phyloP scores from a whole-genome alignment of 257 asterid species.

The Nyctanthes arbortristis region DNA sequence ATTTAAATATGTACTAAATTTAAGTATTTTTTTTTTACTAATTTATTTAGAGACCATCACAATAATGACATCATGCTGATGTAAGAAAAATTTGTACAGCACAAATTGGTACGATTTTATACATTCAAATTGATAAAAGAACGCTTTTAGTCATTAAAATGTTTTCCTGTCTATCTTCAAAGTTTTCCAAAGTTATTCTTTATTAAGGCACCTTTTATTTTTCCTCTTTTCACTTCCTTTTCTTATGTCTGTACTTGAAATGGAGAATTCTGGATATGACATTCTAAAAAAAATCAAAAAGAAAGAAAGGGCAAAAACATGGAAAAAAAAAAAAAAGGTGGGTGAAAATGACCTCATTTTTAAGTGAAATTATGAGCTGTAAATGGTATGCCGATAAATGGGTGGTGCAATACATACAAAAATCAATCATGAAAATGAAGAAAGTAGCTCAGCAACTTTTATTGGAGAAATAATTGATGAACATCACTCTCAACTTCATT shows the following conservation, averaged over 20 bases:
- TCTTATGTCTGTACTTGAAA: background rate
- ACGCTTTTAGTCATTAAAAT: background rate
- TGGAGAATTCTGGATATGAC: no score
- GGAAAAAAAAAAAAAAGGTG: no score
- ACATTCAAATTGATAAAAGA: background rate
- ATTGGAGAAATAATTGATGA: slow-evolving; percentile 1
- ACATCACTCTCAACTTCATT: slow-evolving; percentile 7
- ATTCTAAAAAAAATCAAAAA: no score
- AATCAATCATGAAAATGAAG: slow-evolving; percentile 1
- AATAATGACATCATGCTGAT: background rate
- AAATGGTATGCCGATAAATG: background rate
- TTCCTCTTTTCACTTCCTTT: background rate
- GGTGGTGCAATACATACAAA: background rate
- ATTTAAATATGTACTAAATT: background rate
- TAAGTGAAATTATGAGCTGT: background rate
- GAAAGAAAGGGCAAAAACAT: no score
- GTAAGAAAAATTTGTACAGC: background rate
- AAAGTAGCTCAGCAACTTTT: slow-evolving; percentile 20
- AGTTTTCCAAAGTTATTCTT: no score
- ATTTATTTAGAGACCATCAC: background rate
- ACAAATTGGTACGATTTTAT: background rate
- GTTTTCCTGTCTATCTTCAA: background rate
- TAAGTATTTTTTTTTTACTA: background rate
- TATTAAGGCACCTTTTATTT: background rate
- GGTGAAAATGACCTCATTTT: background rate